Base-by-base conservation (phyloP, 176 grass and related monocot genomes). In the Ensete ventricosum region DNA sequence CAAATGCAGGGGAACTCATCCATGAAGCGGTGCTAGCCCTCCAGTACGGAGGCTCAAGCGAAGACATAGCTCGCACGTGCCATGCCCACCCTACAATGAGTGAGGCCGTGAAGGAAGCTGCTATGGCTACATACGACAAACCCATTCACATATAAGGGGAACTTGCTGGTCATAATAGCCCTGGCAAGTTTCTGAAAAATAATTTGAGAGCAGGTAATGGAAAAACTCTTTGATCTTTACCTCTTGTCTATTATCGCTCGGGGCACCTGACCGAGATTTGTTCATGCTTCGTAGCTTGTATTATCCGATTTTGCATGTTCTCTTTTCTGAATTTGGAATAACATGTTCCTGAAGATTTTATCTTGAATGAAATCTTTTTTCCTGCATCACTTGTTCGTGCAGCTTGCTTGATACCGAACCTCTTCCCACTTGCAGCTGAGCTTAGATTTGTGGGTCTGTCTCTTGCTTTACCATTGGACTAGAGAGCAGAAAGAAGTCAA, bases 81-180 rank as follows among this genome's bases (percentile, higher is more conserved):
- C 89, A 96, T n/a, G 87, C 93, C 0, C 89, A 92, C 73, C 93
- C 93, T 0, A 96, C 93, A 3, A 91, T 96, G 81, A 96, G 93
- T 0, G 89, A 96, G 77, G 93, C 93, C 64, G 70, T 92, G 81
- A 92, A 96, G 83, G 87, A 96, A 54, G 89, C 93, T 25, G 91
- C 89, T 54, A 77, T 96, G 85, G 81, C 91, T 7, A 92, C 87
- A 17, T 92, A 88, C 64, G 65, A 71, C 24, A 96, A 92, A 76
- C 85, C 89, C 12, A 90, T 96, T 67, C 93, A 92, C 74, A 90
- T 92, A 43, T 87, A 73, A 73, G 12, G 49, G 71, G 16, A 59
- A 48, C 72, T 55, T 55, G 52, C 51, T 55, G 55, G 52, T 23
- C 22, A 73, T 73, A 6, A 73, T 55, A 50, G 21, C 50, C 67